phyloP scores from a whole-genome alignment of 371 early-diverging fungal species.

The Syncephalis plumigaleata region DNA sequence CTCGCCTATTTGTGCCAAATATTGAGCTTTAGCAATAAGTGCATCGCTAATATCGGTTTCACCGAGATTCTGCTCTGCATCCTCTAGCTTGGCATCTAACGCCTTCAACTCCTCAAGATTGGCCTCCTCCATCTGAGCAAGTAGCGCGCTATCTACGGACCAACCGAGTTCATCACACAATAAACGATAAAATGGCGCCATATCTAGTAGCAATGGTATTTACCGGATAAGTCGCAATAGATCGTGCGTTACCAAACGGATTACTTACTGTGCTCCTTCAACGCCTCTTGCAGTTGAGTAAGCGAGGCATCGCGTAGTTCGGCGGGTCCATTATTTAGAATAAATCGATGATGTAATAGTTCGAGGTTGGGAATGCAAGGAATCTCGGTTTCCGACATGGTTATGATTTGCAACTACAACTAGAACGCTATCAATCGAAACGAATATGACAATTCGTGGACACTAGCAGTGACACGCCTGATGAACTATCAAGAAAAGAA shows the following conservation, averaged over 20 bases:
- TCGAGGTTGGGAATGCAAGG: constrained; percentile 66
- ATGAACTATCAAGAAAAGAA: too few relatives aligned
- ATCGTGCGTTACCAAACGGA: background rate
- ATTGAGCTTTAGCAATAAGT: constrained; percentile 80
- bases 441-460: too few relatives aligned
- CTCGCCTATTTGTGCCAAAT: constrained; percentile 83
- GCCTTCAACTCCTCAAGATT: constrained; percentile 57
- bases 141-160: constrained; percentile 28
- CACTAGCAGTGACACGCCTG: too few relatives aligned
- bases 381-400: constrained; percentile 33
- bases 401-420: too few relatives aligned
- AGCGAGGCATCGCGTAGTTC: constrained; percentile 34
- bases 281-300: constrained; percentile 31
- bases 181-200: constrained; percentile 66
- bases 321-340: constrained; percentile 42
- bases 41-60: constrained; percentile 90
- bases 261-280: constrained; percentile 53
- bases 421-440: too few relatives aligned
- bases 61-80: constrained; percentile 82
- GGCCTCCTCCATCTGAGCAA: constrained; percentile 31
- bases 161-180: constrained; percentile 43
- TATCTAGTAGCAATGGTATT: constrained; percentile 27
- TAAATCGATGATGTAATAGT: constrained; percentile 51
- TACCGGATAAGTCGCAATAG: background rate
- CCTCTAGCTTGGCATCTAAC: constrained; percentile 68